These are phyloP conservation scores for Fusarium illudens DNA, from an alignment of 2,329 filamentous ascomycete species.

Conservation along the genomic window DNA sequence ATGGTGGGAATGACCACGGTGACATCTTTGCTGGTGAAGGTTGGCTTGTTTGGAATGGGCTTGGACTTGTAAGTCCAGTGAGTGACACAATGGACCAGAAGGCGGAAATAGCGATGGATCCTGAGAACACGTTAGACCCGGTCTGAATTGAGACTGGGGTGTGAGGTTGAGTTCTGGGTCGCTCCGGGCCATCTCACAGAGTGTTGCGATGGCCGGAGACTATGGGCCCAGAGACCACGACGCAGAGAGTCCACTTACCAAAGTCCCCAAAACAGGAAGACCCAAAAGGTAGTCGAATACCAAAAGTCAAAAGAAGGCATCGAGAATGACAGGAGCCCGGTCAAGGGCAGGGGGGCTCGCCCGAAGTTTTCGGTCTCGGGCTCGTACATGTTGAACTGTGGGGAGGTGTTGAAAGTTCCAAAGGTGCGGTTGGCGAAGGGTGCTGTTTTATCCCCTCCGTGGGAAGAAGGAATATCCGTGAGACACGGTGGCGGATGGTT, in stretches of 20 bases:
- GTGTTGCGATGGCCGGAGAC: not conserved
- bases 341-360: constrained; percentile 25
- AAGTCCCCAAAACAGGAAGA: constrained; percentile 52
- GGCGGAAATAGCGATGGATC: constrained; percentile 85
- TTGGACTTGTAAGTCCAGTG: constrained; percentile 90
- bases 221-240: not conserved
- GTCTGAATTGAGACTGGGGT: not conserved
- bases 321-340: constrained; percentile 25
- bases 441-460: constrained; percentile 32
- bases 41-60: constrained; percentile 82
- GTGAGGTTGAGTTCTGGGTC: not conserved
- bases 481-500: constrained; percentile 23
- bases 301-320: constrained; percentile 47
- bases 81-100: constrained; percentile 84
- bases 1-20: constrained; percentile 95
- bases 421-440: constrained; percentile 10
- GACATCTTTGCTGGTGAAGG: constrained; percentile 81
- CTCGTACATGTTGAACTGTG: constrained; percentile 34
- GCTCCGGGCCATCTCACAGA: not conserved
- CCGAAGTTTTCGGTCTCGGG: constrained; percentile 24
- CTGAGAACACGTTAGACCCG: constrained; percentile 55
- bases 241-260: constrained; percentile 53
- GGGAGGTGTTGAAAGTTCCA: constrained; percentile 26
- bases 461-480: constrained; percentile 11
- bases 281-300: constrained; percentile 58